Percentiles rank a stretch among this genome's conserved stretches.
These are phyloP conservation scores for Beverwykella pulmonaria DNA, from an alignment of 495 filamentous ascomycete genomes.

Conservation along the genomic window DNA sequence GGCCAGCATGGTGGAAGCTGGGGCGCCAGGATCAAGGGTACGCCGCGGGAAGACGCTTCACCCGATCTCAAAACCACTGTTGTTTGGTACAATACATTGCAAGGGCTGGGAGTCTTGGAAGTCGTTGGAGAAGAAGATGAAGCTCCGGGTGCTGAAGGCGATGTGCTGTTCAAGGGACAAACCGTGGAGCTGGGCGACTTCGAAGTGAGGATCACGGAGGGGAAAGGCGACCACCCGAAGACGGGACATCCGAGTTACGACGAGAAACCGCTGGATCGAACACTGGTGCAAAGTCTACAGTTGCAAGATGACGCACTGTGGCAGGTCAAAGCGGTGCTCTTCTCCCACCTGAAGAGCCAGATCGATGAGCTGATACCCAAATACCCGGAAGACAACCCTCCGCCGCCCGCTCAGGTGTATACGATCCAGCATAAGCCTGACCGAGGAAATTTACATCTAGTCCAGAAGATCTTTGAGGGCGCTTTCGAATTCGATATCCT, in stretches of 20 bases:
- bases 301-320: constrained; percentile 73
- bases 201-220: constrained; percentile 75
- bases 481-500: constrained; percentile 92
- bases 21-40: constrained; percentile 85
- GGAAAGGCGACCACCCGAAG: constrained; percentile 59
- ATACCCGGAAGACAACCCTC: constrained; percentile 70
- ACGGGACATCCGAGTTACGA: constrained; percentile 64
- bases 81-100: constrained; percentile 77
- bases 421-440: constrained; percentile 71
- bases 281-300: constrained; percentile 70
- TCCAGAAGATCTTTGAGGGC: constrained; percentile 92
- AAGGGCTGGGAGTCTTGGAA: constrained; percentile 71
- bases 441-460: constrained; percentile 78
- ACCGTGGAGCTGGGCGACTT: constrained; percentile 81
- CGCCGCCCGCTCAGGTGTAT: constrained; percentile 85
- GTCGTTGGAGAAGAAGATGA: constrained; percentile 55
- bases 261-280: constrained; percentile 74
- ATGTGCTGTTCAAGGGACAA: constrained; percentile 75
- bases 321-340: constrained; percentile 83
- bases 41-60: constrained; percentile 67
- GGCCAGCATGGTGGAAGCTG: constrained; percentile 87
- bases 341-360: constrained; percentile 73
- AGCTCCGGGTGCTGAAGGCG: constrained; percentile 62
- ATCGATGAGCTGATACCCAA: constrained; percentile 69
- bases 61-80: constrained; percentile 71